These are phyloP conservation scores for Polychaeton citri DNA, from an alignment of 2,329 filamentous ascomycete genomes.

Conservation along the genomic window DNA sequence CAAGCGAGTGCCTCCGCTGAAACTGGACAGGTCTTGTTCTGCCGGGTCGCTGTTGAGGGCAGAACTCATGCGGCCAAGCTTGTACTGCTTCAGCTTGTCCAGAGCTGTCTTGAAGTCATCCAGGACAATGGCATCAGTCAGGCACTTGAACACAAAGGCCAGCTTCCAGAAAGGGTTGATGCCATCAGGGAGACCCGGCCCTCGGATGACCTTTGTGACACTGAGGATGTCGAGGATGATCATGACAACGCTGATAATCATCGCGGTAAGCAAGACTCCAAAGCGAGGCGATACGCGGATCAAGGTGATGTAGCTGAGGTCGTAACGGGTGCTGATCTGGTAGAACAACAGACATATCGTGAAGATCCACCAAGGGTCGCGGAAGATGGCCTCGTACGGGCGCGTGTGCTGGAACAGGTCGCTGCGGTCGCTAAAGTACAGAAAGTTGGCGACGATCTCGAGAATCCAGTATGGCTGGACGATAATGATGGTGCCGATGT, in stretches of 20 bases:
- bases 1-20: not conserved
- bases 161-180: constrained; percentile 56
- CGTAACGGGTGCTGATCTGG: constrained; percentile 50
- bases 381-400: constrained; percentile 47
- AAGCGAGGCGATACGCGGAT: constrained; percentile 50
- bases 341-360: constrained; percentile 47
- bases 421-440: constrained; percentile 38
- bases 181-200: constrained; percentile 28
- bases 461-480: constrained; percentile 52
- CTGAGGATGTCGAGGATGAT: constrained; percentile 48
- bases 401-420: constrained; percentile 41
- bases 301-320: constrained; percentile 42
- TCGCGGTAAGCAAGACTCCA: constrained; percentile 46
- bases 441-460: constrained; percentile 52
- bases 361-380: constrained; percentile 58
- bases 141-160: constrained; percentile 52
- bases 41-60: not conserved
- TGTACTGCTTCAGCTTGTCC: constrained; percentile 33
- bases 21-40: not conserved
- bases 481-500: constrained; percentile 45
- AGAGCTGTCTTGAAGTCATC: constrained; percentile 54
- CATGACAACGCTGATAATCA: constrained; percentile 48
- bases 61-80: constrained; percentile 20
- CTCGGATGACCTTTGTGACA: constrained; percentile 32
- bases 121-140: constrained; percentile 52